Evolutionary conservation across 768 basidiomycete species (phyloP).

Genomic region (Hypholoma fasciculare): DNA sequence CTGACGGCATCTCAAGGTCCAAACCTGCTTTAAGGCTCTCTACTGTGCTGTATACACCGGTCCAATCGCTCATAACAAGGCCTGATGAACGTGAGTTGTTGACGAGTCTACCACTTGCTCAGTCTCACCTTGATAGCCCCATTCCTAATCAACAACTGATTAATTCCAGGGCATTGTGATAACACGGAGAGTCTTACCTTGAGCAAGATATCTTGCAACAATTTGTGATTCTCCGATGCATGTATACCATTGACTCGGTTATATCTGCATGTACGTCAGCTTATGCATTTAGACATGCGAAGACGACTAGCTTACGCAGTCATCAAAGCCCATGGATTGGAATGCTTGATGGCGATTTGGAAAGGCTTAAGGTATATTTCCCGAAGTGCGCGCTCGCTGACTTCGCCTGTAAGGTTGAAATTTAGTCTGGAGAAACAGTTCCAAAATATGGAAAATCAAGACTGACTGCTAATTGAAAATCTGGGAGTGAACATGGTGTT

Average conservation of each 20-base stretch:
- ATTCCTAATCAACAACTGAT: constrained; percentile 41
- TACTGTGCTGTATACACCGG: constrained; percentile 46
- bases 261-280: constrained; percentile 35
- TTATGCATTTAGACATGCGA: background rate
- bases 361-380: constrained; percentile 69
- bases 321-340: constrained; percentile 62
- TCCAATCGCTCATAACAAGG: constrained; percentile 64
- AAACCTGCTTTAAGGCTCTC: constrained; percentile 61
- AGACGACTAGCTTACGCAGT: constrained; percentile 39
- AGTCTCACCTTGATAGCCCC: constrained; percentile 52
- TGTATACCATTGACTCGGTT: constrained; percentile 63
- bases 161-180: background rate
- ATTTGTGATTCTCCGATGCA: constrained; percentile 49
- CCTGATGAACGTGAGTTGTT: constrained; percentile 22
- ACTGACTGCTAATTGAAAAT: constrained; percentile 47
- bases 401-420: constrained; percentile 32
- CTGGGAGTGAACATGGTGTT: constrained; percentile 13
- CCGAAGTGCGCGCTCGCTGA: constrained; percentile 58
- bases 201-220: constrained; percentile 55
- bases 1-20: constrained; percentile 64
- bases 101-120: background rate
- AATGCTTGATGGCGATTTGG: constrained; percentile 55
- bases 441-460: background rate
- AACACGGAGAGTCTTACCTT: constrained; percentile 26
- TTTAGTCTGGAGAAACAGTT: background rate